Evolutionary conservation across 2,329 filamentous ascomycete species (phyloP).

Genomic region (Domatiomyces globalis): DNA sequence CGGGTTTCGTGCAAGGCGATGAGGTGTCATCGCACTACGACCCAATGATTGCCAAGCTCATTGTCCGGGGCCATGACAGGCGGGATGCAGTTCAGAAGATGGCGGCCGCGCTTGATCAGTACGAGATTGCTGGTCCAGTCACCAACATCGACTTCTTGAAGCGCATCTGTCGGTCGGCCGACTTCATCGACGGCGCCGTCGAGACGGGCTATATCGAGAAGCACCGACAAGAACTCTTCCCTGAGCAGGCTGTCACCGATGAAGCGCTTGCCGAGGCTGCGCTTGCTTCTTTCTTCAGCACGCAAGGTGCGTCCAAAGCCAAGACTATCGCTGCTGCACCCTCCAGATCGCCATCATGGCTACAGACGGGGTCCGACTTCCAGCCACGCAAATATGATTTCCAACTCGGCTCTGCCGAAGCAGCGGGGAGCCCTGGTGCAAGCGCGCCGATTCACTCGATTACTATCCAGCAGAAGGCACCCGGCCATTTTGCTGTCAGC

Average conservation of each 20-base stretch:
- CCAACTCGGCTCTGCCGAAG: conserved; percentile 7
- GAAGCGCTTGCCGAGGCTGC: conserved; percentile 82
- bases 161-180: conserved; percentile 62
- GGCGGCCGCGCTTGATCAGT: conserved; percentile 63
- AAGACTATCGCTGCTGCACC: not conserved
- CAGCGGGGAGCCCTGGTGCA: conserved; percentile 12
- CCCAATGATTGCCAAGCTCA: conserved; percentile 97
- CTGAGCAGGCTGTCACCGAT: conserved; percentile 43
- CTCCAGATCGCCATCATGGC: conserved; percentile 12
- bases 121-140: conserved; percentile 81
- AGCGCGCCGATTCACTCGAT: conserved; percentile 23
- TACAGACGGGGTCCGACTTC: conserved; percentile 13
- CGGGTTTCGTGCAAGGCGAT: conserved; percentile 81
- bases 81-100: conserved; percentile 73
- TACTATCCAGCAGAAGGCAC: conserved; percentile 38
- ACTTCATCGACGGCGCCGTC: conserved; percentile 74
- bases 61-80: conserved; percentile 67
- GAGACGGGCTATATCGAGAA: conserved; percentile 96
- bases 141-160: conserved; percentile 98
- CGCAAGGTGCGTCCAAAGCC: conserved; percentile 1
- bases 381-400: conserved; percentile 17
- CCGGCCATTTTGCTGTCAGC: conserved; percentile 35
- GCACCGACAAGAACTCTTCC: conserved; percentile 66
- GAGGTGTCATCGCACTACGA: conserved; percentile 92
- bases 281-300: conserved; percentile 49